phyloP scores from a whole-genome alignment of 2,329 filamentous ascomycete genomes.

The Sclerotinia borealis region DNA sequence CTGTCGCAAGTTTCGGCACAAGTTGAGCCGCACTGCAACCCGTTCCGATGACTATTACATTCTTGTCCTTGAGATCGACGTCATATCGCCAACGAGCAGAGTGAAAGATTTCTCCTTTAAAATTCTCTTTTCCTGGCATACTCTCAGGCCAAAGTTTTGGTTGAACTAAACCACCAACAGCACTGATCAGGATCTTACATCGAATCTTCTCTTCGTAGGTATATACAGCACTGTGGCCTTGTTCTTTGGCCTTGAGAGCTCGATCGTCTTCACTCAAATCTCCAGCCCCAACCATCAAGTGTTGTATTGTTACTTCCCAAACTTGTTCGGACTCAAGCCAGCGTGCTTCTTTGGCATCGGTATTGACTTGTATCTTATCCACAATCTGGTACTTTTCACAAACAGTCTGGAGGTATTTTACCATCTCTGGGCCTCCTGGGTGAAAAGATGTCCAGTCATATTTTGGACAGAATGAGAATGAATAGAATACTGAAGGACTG shows the following conservation, averaged over 20 bases:
- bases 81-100: constrained; percentile 50
- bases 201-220: constrained; percentile 45
- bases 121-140: constrained; percentile 46
- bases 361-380: constrained; percentile 53
- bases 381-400: constrained; percentile 49
- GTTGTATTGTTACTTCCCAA: constrained; percentile 48
- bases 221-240: constrained; percentile 43
- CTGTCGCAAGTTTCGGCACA: constrained; percentile 44
- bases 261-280: constrained; percentile 46
- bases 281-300: constrained; percentile 46
- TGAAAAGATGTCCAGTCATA: constrained; percentile 52
- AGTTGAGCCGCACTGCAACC: constrained; percentile 54
- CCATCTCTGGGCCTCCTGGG: constrained; percentile 53
- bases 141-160: constrained; percentile 44
- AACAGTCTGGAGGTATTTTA: constrained; percentile 46
- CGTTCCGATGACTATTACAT: constrained; percentile 52
- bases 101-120: constrained; percentile 51
- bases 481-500: constrained; percentile 51
- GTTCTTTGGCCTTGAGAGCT: constrained; percentile 36
- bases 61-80: constrained; percentile 46
- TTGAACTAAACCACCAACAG: constrained; percentile 50
- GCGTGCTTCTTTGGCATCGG: constrained; percentile 45
- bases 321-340: constrained; percentile 48
- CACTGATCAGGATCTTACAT: constrained; percentile 48
- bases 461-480: constrained; percentile 55